A percentile compares a stretch with the other conserved stretches of the same genome.
phyloP scores from a whole-genome alignment of 2,329 filamentous ascomycete genomes.

The Ambrosiella xylebori region DNA sequence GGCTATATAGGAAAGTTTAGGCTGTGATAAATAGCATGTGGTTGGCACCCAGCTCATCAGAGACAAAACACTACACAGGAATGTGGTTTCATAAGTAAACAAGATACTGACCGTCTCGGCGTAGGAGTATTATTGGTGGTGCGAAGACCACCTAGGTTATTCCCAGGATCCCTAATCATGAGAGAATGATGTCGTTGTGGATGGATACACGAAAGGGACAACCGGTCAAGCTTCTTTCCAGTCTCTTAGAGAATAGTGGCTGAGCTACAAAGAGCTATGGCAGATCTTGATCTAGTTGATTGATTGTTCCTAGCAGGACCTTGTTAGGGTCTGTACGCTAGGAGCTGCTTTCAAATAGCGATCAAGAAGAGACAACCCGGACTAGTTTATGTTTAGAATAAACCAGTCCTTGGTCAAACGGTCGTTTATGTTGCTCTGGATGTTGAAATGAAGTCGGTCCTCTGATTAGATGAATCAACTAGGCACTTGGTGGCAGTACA shows the following conservation, averaged over 20 bases:
- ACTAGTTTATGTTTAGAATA: no score
- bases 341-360: no score
- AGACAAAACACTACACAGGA: not conserved
- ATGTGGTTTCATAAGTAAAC: not conserved
- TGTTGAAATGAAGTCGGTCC: no score
- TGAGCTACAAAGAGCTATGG: not conserved
- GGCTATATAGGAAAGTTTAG: not conserved
- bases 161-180: conserved; percentile 12
- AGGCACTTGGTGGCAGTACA: conserved; percentile 9
- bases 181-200: conserved; percentile 18
- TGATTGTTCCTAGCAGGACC: not conserved
- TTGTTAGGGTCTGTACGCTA: no score
- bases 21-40: not conserved
- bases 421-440: no score
- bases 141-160: conserved; percentile 7
- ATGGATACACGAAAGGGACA: conserved; percentile 16
- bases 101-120: conserved; percentile 6
- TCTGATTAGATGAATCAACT: not conserved
- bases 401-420: no score
- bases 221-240: not conserved
- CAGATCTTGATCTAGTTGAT: not conserved
- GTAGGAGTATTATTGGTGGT: conserved; percentile 7
- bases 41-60: not conserved
- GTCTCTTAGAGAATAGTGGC: not conserved
- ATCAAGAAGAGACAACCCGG: no score